Conservation (phyloP, 2,329 filamentous ascomycete genomes). For the Ophiostoma ulmi region DNA sequence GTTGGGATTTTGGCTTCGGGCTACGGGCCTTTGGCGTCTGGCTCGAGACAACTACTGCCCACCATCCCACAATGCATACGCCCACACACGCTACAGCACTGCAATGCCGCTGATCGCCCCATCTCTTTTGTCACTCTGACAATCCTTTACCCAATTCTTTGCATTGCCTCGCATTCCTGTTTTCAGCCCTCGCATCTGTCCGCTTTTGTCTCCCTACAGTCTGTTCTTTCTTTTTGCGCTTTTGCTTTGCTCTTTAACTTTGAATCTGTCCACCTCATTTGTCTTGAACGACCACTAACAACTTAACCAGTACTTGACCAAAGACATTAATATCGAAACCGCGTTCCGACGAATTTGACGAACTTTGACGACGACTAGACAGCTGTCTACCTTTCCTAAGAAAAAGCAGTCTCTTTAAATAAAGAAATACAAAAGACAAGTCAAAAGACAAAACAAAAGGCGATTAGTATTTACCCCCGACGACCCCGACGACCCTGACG, state of each 20-base stretch:
- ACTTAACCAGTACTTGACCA: neutral
- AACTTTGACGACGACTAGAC: constrained; percentile 14
- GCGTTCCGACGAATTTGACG: constrained; percentile 7
- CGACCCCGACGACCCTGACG: neutral
- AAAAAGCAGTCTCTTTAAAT: neutral
- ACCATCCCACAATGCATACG: neutral
- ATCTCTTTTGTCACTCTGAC: constrained; percentile 10
- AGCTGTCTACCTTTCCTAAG: neutral
- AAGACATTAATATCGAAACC: neutral
- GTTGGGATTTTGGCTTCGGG: neutral
- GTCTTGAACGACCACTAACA: neutral
- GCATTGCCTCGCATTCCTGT: constrained; percentile 5
- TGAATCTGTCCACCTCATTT: neutral
- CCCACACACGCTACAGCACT: constrained; percentile 6
- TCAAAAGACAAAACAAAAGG: neutral
- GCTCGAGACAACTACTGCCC: neutral
- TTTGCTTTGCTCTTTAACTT: neutral
- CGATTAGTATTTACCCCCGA: neutral
- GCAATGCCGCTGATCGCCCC: constrained; percentile 9
- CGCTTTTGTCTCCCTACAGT: neutral
- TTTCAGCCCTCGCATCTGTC: constrained; percentile 1
- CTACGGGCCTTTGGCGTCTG: neutral
- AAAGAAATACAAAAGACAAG: neutral
- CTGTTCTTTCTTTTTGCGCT: neutral
- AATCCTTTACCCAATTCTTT: neutral